phyloP scores from a whole-genome alignment of 345 rosid genomes.

The Arabidopsis arenosa region DNA sequence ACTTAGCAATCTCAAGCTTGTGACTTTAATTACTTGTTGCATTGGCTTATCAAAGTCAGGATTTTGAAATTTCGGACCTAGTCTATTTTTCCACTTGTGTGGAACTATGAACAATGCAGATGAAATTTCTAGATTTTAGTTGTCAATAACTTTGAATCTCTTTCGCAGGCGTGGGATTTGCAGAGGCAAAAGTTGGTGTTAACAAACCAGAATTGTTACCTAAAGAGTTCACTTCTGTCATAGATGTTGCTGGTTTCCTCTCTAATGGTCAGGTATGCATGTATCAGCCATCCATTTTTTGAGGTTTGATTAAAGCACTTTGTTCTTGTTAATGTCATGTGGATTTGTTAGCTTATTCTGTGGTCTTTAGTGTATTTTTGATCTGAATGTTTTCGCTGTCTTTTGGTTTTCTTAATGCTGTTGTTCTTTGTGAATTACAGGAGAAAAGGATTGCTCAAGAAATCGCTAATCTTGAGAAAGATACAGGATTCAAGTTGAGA shows the following conservation, averaged over 20 bases:
- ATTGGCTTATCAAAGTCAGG: not conserved
- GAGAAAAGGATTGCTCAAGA: conserved; percentile 78
- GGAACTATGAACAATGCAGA: conserved; percentile 20
- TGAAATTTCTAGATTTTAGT: not conserved
- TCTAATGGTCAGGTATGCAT: conserved; percentile 79
- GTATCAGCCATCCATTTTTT: not conserved
- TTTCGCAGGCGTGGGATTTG: conserved; percentile 57
- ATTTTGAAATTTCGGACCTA: not conserved
- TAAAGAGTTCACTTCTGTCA: conserved; percentile 74
- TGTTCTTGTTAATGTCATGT: not conserved
- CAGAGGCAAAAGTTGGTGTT: conserved; percentile 82
- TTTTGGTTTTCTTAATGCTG: conserved; percentile 11
- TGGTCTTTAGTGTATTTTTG: not conserved
- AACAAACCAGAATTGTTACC: conserved; percentile 96
- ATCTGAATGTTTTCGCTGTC: not conserved
- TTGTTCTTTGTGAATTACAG: conserved; percentile 47
- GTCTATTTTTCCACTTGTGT: not conserved
- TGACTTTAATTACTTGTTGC: not conserved
- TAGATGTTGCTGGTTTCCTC: conserved; percentile 91
- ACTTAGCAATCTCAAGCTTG: not conserved
- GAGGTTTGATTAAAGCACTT: not conserved
- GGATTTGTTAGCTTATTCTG: not conserved
- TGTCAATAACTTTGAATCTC: conserved; percentile 1
- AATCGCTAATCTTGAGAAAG: conserved; percentile 73
- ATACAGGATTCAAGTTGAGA: conserved; percentile 86